A percentile compares a stretch with the other conserved stretches of the same genome.
phyloP scores from a whole-genome alignment of 345 rosid species.

The Acer saccharum region DNA sequence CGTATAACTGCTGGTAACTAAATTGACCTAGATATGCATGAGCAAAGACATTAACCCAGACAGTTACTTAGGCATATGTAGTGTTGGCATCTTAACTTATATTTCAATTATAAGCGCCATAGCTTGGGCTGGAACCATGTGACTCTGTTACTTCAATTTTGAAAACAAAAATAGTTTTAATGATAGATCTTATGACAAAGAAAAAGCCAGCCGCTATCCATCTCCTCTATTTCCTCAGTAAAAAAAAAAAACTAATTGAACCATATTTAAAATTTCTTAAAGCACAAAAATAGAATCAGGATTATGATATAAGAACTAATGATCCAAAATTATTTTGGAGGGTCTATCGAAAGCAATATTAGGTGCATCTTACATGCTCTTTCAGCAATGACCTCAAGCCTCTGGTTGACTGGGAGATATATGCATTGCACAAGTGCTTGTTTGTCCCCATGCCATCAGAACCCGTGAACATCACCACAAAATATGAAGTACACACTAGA shows the following conservation, averaged over 20 bases:
- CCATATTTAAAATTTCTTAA: too few relatives aligned
- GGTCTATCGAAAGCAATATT: background rate
- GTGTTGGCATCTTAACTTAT: background rate
- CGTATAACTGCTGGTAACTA: background rate
- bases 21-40: background rate
- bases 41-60: background rate
- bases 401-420: constrained; percentile 84
- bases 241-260: background rate
- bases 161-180: background rate
- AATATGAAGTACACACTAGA: constrained; percentile 85
- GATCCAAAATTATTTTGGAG: background rate
- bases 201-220: background rate
- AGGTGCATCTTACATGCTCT: constrained; percentile 73
- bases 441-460: constrained; percentile 43
- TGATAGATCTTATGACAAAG: background rate
- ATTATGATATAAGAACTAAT: too few relatives aligned
- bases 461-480: constrained; percentile 81
- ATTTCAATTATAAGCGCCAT: background rate
- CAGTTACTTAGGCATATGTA: background rate
- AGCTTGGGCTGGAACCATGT: background rate
- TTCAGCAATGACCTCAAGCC: constrained; percentile 71
- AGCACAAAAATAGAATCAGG: too few relatives aligned
- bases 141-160: background rate
- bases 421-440: constrained; percentile 61
- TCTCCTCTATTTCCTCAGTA: background rate